A percentile compares a stretch with the other conserved stretches of the same genome.
phyloP scores from a whole-genome alignment of 495 filamentous ascomycete genomes.

The Penicillium bovifimosum region DNA sequence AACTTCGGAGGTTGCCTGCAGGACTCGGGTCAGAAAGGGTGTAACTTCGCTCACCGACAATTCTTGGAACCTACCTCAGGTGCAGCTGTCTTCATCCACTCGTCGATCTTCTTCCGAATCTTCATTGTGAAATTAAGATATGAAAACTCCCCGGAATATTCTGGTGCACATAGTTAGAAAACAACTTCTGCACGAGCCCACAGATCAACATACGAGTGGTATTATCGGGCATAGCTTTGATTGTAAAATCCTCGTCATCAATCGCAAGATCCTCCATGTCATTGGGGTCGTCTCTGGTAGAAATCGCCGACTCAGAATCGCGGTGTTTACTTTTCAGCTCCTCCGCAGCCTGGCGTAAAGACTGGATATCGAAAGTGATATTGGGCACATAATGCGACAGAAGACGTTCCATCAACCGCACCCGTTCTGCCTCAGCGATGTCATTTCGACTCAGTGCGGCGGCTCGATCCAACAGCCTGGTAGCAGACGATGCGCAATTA shows the following conservation, averaged over 20 bases:
- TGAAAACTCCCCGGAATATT: constrained; percentile 50
- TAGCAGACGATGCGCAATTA: not conserved
- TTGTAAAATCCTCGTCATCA: constrained; percentile 43
- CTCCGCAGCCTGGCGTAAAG: constrained; percentile 37
- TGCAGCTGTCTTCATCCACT: constrained; percentile 42
- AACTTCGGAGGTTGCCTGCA: constrained; percentile 36
- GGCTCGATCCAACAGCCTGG: constrained; percentile 34
- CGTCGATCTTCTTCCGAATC: constrained; percentile 44
- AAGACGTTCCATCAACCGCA: constrained; percentile 42
- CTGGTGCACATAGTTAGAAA: constrained; percentile 16
- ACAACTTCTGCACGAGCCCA: not conserved
- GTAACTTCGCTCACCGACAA: not conserved
- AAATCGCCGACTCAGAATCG: constrained; percentile 31
- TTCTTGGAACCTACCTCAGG: constrained; percentile 31
- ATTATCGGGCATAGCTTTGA: constrained; percentile 44
- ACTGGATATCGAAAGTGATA: constrained; percentile 41
- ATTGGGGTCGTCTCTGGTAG: constrained; percentile 31
- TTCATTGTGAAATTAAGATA: constrained; percentile 49
- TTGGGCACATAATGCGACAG: constrained; percentile 40
- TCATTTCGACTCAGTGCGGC: constrained; percentile 37
- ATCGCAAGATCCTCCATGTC: constrained; percentile 42
- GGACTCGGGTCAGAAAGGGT: constrained; percentile 6
- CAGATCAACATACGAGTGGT: constrained; percentile 35
- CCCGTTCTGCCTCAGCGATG: constrained; percentile 38
- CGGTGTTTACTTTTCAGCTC: constrained; percentile 36